Evolutionary conservation across 495 filamentous ascomycete species (phyloP).

Genomic region (Penicillium subrubescens): DNA sequence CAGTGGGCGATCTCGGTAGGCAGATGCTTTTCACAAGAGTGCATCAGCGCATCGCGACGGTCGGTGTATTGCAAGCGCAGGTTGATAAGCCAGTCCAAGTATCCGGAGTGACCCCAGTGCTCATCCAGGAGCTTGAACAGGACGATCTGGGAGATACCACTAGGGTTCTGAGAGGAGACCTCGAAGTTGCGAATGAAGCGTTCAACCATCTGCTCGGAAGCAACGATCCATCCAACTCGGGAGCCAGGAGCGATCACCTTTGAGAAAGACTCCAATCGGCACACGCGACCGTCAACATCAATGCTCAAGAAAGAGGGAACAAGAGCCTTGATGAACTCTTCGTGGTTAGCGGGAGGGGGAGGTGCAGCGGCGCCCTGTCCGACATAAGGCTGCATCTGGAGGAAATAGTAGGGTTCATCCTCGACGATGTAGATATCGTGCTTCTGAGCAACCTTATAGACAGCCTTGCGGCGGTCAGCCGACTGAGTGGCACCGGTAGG

Average conservation of each 20-base stretch:
- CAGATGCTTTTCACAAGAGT: constrained; percentile 78
- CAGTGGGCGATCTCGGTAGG: constrained; percentile 80
- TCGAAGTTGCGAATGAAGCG: constrained; percentile 78
- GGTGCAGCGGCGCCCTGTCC: constrained; percentile 51
- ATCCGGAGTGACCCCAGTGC: constrained; percentile 92
- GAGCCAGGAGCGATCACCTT: constrained; percentile 66
- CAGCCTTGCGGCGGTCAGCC: constrained; percentile 59
- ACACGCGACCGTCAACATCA: constrained; percentile 67
- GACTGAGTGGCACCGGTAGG: constrained; percentile 86
- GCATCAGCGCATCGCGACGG: constrained; percentile 74
- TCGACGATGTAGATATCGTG: constrained; percentile 89
- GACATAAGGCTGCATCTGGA: constrained; percentile 89
- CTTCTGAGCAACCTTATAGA: constrained; percentile 77
- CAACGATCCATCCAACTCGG: constrained; percentile 67
- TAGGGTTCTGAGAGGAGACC: constrained; percentile 77
- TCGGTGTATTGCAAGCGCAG: constrained; percentile 81
- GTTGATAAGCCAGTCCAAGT: constrained; percentile 85
- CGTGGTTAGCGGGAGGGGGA: constrained; percentile 56
- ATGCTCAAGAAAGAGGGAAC: constrained; percentile 64
- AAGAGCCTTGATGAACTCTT: constrained; percentile 61
- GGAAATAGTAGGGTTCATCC: constrained; percentile 98
- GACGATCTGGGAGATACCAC: constrained; percentile 78
- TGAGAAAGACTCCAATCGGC: constrained; percentile 70
- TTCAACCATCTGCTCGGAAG: constrained; percentile 78
- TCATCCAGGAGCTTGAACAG: constrained; percentile 91